These are phyloP conservation scores for Chernovozyma aurita DNA, from an alignment of 1,139 yeast genomes.

Conservation along the genomic window DNA sequence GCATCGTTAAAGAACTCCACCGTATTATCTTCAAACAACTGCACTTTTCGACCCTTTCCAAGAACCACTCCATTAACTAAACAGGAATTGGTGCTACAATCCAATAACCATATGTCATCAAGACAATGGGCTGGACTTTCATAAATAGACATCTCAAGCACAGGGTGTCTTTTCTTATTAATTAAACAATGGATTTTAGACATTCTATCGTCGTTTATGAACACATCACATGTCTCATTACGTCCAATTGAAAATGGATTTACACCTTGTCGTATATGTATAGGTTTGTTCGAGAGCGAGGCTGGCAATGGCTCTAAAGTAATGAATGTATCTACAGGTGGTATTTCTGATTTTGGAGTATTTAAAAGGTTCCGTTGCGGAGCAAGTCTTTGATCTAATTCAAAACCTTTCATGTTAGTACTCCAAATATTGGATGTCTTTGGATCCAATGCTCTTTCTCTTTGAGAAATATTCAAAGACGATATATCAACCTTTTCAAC, in stretches of 20 bases:
- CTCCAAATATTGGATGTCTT: constrained; percentile 4
- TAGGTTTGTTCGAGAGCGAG: constrained; percentile 32
- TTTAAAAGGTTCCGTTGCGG: neutral
- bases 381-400: neutral
- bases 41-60: constrained; percentile 59
- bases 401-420: neutral
- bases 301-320: constrained; percentile 26
- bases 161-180: constrained; percentile 55
- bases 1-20: constrained; percentile 64
- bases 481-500: constrained; percentile 2
- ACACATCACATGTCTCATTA: constrained; percentile 53
- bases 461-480: constrained; percentile 1
- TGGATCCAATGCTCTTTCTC: neutral
- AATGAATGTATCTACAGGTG: constrained; percentile 26
- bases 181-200: constrained; percentile 82
- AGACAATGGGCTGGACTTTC: constrained; percentile 66
- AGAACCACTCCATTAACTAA: constrained; percentile 56
- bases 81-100: constrained; percentile 77
- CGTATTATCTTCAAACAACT: constrained; percentile 59
- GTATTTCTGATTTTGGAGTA: constrained; percentile 1
- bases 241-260: constrained; percentile 66
- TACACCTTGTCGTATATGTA: constrained; percentile 59
- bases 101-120: constrained; percentile 80
- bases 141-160: constrained; percentile 44
- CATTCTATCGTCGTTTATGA: constrained; percentile 66